phyloP scores from a whole-genome alignment of 768 basidiomycete species.

The Cystoderma amianthinum region DNA sequence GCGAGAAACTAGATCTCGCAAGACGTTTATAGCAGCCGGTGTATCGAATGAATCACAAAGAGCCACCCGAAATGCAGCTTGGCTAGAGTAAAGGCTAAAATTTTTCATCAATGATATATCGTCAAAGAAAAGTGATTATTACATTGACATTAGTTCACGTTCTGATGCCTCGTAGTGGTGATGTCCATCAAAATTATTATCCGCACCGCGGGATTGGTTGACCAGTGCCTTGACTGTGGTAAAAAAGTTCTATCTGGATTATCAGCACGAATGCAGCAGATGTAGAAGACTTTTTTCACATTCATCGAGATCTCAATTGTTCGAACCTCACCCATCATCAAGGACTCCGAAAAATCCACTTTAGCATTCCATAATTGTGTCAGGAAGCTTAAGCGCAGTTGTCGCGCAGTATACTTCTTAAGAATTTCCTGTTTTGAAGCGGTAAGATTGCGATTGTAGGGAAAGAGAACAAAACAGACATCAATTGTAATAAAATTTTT shows the following conservation, averaged over 20 bases:
- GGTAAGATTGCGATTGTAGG: constrained; percentile 2
- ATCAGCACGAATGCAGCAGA: no score
- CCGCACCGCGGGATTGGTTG: constrained; percentile 41
- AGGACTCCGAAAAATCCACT: constrained; percentile 88
- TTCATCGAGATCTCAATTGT: constrained; percentile 80
- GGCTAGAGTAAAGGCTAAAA: constrained; percentile 65
- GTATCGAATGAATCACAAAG: constrained; percentile 99
- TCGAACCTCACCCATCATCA: constrained; percentile 86
- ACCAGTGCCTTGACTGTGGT: constrained; percentile 77
- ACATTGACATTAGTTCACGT: constrained; percentile 62
- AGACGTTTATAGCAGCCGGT: constrained; percentile 65
- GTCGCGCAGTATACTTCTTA: constrained; percentile 74
- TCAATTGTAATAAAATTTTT: constrained; percentile 99
- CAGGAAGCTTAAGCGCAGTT: constrained; percentile 88
- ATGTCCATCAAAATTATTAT: constrained; percentile 45
- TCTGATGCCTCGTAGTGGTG: constrained; percentile 67
- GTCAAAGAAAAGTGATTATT: constrained; percentile 5
- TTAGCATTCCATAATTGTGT: constrained; percentile 88
- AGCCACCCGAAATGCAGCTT: constrained; percentile 72
- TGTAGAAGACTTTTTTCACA: constrained; percentile 42
- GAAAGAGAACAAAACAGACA: constrained; percentile 32
- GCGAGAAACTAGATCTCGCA: constrained; percentile 77
- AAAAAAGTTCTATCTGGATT: constrained; percentile 91
- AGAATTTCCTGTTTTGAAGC: constrained; percentile 66
- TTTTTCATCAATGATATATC: constrained; percentile 5